Conservation (phyloP, 495 filamentous ascomycete species). For the Tetracladium setigerum region DNA sequence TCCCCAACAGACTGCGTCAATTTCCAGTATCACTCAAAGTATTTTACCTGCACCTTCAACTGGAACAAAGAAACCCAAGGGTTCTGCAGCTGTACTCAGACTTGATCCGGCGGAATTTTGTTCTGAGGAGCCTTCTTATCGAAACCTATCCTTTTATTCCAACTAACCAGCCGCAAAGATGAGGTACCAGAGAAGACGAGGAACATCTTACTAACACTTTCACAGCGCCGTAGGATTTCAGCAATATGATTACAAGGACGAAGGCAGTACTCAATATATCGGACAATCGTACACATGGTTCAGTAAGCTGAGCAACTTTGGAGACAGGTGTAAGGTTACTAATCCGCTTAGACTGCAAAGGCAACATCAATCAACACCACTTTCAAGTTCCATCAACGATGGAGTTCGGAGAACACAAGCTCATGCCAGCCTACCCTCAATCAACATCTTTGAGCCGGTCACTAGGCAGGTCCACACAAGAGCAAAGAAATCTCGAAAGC, state of each 20-base stretch:
- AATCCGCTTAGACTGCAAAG: conserved; percentile 13
- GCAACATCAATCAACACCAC: conserved; percentile 16
- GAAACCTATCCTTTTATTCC: conserved; percentile 8
- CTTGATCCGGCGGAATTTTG: conserved; percentile 14
- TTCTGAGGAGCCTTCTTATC: conserved; percentile 3
- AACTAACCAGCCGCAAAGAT: conserved; percentile 18
- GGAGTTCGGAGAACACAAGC: conserved; percentile 16
- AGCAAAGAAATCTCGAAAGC: conserved; percentile 22
- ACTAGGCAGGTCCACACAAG: conserved; percentile 18
- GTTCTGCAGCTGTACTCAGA: conserved; percentile 13
- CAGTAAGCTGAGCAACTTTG: conserved; percentile 8
- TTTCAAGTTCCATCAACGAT: conserved; percentile 10
- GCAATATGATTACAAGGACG: conserved; percentile 18
- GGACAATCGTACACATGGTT: conserved; percentile 21
- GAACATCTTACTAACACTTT: conserved; percentile 1
- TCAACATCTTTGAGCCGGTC: conserved; percentile 21
- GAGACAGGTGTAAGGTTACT: no score
- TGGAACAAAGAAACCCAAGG: conserved; percentile 13
- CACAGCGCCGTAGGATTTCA: conserved; percentile 20
- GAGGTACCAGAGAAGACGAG: conserved; percentile 10
- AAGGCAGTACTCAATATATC: conserved; percentile 9
- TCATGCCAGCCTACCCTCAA: conserved; percentile 18
- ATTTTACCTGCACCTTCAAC: conserved; percentile 15
- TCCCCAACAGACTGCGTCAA: conserved; percentile 14
- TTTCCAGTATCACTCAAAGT: conserved; percentile 16